These are phyloP conservation scores for Termitomyces sp. DNA, from an alignment of 768 basidiomycete species.

Conservation along the genomic window DNA sequence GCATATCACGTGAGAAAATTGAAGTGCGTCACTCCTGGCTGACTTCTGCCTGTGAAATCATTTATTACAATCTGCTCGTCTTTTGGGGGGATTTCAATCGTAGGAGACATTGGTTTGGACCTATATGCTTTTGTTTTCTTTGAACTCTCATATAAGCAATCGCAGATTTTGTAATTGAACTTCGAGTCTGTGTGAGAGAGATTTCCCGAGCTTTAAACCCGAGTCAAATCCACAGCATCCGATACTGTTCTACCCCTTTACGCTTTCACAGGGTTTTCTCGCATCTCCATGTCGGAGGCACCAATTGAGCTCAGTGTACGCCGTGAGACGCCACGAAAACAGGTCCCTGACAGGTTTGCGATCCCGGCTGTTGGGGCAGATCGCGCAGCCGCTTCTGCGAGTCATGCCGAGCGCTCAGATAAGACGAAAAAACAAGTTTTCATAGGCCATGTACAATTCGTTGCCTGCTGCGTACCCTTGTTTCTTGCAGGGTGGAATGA, in stretches of 20 bases:
- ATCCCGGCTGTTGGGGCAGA: neutral
- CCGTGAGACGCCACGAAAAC: constrained; percentile 10
- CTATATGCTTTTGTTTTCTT: neutral
- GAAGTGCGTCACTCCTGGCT: neutral
- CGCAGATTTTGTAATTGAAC: neutral
- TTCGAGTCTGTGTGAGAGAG: neutral
- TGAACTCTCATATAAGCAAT: neutral
- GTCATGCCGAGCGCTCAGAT: neutral
- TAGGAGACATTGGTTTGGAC: neutral
- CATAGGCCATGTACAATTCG: constrained; percentile 40
- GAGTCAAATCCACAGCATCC: neutral
- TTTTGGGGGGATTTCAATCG: neutral
- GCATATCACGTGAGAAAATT: neutral
- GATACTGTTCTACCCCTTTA: neutral
- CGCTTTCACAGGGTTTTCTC: neutral
- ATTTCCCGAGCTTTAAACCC: constrained; percentile 1
- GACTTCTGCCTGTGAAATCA: neutral
- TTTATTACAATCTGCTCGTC: neutral
- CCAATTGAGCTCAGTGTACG: constrained; percentile 8
- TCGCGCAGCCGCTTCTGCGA: neutral
- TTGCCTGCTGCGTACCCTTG: constrained; percentile 48
- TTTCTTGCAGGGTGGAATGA: constrained; percentile 33
- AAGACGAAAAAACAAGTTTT: constrained; percentile 19
- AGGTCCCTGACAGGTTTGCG: constrained; percentile 1
- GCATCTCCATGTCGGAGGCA: constrained; percentile 3